Conservation (phyloP, 352 stramenopile species). For the Phytopythium vexans region DNA sequence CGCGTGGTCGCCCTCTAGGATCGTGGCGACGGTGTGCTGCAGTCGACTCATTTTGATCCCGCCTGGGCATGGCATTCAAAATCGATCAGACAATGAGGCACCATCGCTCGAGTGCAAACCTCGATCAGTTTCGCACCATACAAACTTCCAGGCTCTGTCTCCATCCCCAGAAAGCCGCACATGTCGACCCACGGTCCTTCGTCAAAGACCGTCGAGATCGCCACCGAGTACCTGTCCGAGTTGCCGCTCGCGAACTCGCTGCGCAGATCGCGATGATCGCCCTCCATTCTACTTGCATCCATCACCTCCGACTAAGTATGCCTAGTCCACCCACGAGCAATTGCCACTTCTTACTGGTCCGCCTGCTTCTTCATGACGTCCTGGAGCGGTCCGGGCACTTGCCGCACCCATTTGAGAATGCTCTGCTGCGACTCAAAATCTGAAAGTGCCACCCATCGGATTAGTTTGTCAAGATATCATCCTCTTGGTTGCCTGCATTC, state of each 20-base stretch:
- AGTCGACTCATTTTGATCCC: conserved; percentile 63
- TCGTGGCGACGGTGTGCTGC: conserved; percentile 50
- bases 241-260: conserved; percentile 37
- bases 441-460: conserved; percentile 1
- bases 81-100: too few relatives aligned
- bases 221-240: conserved; percentile 34
- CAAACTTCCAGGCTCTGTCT: conserved; percentile 38
- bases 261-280: conserved; percentile 18
- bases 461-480: background rate
- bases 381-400: conserved; percentile 65
- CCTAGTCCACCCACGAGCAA: too few relatives aligned
- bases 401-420: conserved; percentile 76
- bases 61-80: conserved; percentile 19
- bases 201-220: conserved; percentile 74
- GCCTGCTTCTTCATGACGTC: conserved; percentile 76
- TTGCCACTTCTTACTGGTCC: conserved; percentile 22
- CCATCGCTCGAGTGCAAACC: too few relatives aligned
- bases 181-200: conserved; percentile 81
- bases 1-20: conserved; percentile 61
- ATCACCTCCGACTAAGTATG: background rate
- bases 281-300: conserved; percentile 31
- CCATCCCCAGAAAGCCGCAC: conserved; percentile 56
- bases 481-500: background rate
- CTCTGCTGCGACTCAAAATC: conserved; percentile 59
- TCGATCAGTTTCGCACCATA: conserved; percentile 44